phyloP scores from a whole-genome alignment of 805 yeast species.

The Brettanomyces anomalus region DNA sequence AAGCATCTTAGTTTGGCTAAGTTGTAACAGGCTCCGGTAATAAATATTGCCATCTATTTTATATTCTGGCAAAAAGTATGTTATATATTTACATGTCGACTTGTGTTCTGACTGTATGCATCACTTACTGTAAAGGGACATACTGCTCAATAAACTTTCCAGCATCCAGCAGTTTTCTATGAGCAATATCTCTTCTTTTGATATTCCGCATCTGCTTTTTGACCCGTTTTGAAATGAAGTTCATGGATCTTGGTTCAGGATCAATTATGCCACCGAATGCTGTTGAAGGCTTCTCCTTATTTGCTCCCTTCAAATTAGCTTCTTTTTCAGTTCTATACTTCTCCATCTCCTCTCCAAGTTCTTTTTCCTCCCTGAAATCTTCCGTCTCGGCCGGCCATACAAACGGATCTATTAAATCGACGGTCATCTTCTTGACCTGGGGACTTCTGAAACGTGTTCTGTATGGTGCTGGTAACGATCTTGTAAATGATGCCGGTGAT shows the following conservation, averaged over 20 bases:
- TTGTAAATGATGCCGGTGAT: conserved; percentile 57
- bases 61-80: too few species aligned
- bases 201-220: conserved; percentile 38
- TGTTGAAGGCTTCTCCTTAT: conserved; percentile 52
- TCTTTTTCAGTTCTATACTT: conserved; percentile 43
- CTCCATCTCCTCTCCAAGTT: conserved; percentile 35
- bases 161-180: conserved; percentile 19
- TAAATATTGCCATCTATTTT: too few species aligned
- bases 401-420: conserved; percentile 92
- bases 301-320: conserved; percentile 48
- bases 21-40: too few species aligned
- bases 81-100: too few species aligned
- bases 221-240: conserved; percentile 48
- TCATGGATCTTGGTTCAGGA: conserved; percentile 48
- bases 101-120: too few species aligned
- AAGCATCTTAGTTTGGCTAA: too few species aligned
- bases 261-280: conserved; percentile 67
- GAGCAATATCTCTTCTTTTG: conserved; percentile 27
- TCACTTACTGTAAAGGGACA: conserved; percentile 26
- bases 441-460: conserved; percentile 67
- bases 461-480: conserved; percentile 43
- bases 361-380: conserved; percentile 25
- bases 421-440: conserved; percentile 91
- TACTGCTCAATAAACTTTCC: conserved; percentile 31
- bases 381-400: conserved; percentile 74